phyloP scores from a whole-genome alignment of 495 filamentous ascomycete species.

The Podospora didyma region DNA sequence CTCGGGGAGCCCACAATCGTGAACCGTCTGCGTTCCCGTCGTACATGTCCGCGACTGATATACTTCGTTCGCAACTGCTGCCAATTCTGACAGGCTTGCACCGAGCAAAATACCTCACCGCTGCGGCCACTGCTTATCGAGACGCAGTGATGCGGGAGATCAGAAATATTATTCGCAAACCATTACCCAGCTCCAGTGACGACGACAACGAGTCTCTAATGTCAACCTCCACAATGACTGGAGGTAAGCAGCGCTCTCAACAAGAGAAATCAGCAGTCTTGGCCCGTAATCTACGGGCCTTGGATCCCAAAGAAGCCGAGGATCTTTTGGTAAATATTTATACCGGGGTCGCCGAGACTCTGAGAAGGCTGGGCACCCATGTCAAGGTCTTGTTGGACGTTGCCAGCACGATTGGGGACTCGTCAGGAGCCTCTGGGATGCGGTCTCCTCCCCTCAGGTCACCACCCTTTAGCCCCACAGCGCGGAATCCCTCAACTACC shows the following conservation, averaged over 20 bases:
- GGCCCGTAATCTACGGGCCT: slow-evolving; percentile 83
- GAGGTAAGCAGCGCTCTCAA: slow-evolving; percentile 63
- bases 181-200: slow-evolving; percentile 85
- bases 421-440: slow-evolving; percentile 22
- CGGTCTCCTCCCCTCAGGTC: slow-evolving; percentile 49
- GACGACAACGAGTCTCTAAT: slow-evolving; percentile 90
- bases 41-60: slow-evolving; percentile 66
- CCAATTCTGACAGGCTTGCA: slow-evolving; percentile 72
- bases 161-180: slow-evolving; percentile 75
- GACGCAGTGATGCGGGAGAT: slow-evolving; percentile 86
- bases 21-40: slow-evolving; percentile 64
- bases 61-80: slow-evolving; percentile 62
- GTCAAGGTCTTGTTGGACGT: slow-evolving; percentile 95
- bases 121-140: slow-evolving; percentile 79
- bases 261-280: slow-evolving; percentile 87
- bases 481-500: slow-evolving; percentile 17
- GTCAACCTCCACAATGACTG: slow-evolving; percentile 75
- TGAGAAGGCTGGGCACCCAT: slow-evolving; percentile 81
- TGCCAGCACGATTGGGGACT: slow-evolving; percentile 66
- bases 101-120: slow-evolving; percentile 68
- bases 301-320: slow-evolving; percentile 83
- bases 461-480: slow-evolving; percentile 45
- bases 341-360: slow-evolving; percentile 77
- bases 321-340: slow-evolving; percentile 79
- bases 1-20: slow-evolving; percentile 61